Conservation (phyloP, 495 filamentous ascomycete species). For the Parathielavia hyrcaniae region DNA sequence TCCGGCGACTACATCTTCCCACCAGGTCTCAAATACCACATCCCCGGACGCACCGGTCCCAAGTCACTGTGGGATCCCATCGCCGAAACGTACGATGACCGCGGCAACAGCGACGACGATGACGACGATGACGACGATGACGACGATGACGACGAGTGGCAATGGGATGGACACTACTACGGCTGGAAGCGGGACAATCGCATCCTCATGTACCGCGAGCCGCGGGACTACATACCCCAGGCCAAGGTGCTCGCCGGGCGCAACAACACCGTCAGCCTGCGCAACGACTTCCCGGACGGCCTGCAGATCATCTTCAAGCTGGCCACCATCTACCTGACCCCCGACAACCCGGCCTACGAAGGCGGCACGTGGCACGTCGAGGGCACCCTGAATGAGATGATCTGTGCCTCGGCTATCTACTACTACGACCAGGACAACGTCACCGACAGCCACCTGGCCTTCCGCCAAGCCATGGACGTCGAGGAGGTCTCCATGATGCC, state of each 20-base stretch:
- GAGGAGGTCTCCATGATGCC: conserved; percentile 14
- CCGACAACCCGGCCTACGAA: conserved; percentile 43
- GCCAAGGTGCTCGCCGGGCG: conserved; percentile 3
- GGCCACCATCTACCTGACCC: conserved; percentile 54
- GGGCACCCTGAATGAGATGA: conserved; percentile 51
- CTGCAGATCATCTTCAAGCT: conserved; percentile 61
- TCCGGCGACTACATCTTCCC: conserved; percentile 15
- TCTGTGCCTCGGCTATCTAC: conserved; percentile 54
- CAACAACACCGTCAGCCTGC: conserved; percentile 1
- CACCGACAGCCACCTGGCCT: conserved; percentile 46
- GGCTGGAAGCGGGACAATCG: conserved; percentile 14
- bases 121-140: neutral
- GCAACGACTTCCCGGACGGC: conserved; percentile 14
- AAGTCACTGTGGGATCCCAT: conserved; percentile 11
- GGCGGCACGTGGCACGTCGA: conserved; percentile 46
- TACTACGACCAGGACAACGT: conserved; percentile 60
- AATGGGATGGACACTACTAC: conserved; percentile 7
- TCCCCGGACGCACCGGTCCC: conserved; percentile 16
- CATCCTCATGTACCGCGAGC: conserved; percentile 25
- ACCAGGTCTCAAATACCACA: conserved; percentile 14
- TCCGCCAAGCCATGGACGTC: conserved; percentile 38
- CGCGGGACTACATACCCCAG: conserved; percentile 11
- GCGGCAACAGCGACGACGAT: neutral
- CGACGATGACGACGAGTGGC: conserved; percentile 14
- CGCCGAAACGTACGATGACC: neutral